Base-by-base conservation (phyloP, 345 rosid species). In the Sisymbrium irio region DNA sequence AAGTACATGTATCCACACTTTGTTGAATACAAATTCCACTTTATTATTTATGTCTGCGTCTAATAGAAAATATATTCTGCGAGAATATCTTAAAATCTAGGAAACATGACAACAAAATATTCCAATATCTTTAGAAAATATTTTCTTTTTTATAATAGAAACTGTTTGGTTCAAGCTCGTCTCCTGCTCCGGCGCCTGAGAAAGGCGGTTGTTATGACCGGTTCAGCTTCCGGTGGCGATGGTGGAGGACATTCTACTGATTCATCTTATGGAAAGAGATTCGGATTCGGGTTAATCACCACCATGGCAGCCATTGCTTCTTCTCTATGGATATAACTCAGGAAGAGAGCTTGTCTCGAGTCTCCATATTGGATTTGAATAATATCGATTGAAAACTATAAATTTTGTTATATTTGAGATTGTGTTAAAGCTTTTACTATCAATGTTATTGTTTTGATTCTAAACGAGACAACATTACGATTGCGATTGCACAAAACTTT, bases 121-220 rank as follows among this genome's bases (percentile, higher is more conserved):
- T n/a, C n/a, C n/a, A n/a, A n/a, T n/a, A n/a, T n/a, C n/a, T n/a
- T n/a, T n/a, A n/a, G n/a, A n/a, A n/a, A n/a, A n/a, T n/a, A n/a
- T n/a, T n/a, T n/a, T n/a, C n/a, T n/a, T n/a, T n/a, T n/a, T n/a
- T n/a, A n/a, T n/a, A n/a, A n/a, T n/a, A n/a, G n/a, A n/a, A n/a
- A n/a, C n/a, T 89, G 62, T 93, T 93, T 1, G 91, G 92, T n/a
- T n/a, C 92, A 4, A 20, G 82, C 7, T 46, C 82, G 7, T 78
- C 91, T 2, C 96, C 96, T 9, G 90, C 97, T 10, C 89, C 95
- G 10, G 77, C 77, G 0, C 75, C 84, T 32, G 79, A 81, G 72
- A 87, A 90, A 80, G 89, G 77, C 15, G 82, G 3, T n/a, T n/a
- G 78, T 74, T 58, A 58, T 73, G 1, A 66, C 51, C 51, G 80